Base-by-base conservation (phyloP, 257 asterid genomes). In the Orobanche coerulescens region DNA sequence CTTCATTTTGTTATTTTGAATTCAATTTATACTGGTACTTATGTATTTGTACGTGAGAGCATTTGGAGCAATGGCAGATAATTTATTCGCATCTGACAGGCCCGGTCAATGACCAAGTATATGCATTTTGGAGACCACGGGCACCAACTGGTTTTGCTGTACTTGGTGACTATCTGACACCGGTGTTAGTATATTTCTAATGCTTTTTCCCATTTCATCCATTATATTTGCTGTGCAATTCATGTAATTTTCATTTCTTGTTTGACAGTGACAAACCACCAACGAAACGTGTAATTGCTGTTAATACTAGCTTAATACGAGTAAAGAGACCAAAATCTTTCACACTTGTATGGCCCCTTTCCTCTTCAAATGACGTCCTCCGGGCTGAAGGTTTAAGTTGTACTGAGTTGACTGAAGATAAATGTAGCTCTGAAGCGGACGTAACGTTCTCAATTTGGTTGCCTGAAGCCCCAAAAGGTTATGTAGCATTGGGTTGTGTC, bases 81-180 rank as follows among this genome's bases (percentile, higher is more conserved):
- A 40, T 33, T 36, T 55, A 31, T 56, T 28, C 71, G 59, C 62
- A 47, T 61, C 54, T 19, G 67, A 67, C 76, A 85, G 96, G 69
- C 62, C 81, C 94, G 40, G 64, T 31, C 36, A 67, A 36, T 58
- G 84, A 68, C 62, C 91, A 82, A 72, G 76, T 79, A 64, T 81
- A 81, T 74, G 78, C 87, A 56, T 92, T 92, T 64, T 92, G 98
- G 98, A 84, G 96, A 81, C 91, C 98, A 65, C 95, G 88, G 28
- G 98, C 92, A 44, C 98, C 98, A 19, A 81, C 94, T 53, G 98
- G 98, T 74, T 92, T 84, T 81, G 96, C 87, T 37, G 73, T 82
- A 50, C 88, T 92, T 8, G 96, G 96, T 37, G 98, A 92, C 83
- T 88, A 86, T 84, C 74, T 92, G 69, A 92, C 98, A 25, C 98